Conservation (phyloP, 2,329 filamentous ascomycete genomes). For the Arthrobotrys entomopaga region DNA sequence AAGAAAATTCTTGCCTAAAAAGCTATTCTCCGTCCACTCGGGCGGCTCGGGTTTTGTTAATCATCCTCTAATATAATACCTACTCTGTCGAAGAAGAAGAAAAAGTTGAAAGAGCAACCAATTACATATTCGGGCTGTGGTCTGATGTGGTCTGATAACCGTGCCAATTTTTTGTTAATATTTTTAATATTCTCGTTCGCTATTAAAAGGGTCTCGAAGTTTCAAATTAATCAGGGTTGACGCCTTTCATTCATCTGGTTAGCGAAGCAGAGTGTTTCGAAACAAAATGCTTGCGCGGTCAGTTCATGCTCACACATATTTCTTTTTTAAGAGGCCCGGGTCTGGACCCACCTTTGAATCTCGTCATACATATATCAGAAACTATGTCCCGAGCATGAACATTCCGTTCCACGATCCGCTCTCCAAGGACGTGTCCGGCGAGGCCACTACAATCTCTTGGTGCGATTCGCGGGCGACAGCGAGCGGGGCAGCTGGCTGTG, state of each 20-base stretch:
- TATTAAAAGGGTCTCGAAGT: constrained; percentile 38
- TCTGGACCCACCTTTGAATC: constrained; percentile 23
- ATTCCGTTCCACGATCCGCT: constrained; percentile 25
- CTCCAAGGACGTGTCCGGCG: constrained; percentile 32
- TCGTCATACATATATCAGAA: constrained; percentile 46
- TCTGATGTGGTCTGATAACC: constrained; percentile 44
- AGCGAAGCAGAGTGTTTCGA: constrained; percentile 37
- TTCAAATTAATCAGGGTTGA: constrained; percentile 45
- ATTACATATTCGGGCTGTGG: constrained; percentile 17
- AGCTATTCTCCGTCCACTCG: constrained; percentile 17
- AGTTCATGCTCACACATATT: constrained; percentile 24
- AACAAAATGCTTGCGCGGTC: constrained; percentile 32
- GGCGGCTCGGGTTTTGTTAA: constrained; percentile 44
- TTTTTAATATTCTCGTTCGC: constrained; percentile 21
- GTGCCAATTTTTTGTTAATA: constrained; percentile 22
- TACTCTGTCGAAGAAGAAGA: constrained; percentile 4
- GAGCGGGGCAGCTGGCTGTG: background rate
- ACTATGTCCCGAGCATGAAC: constrained; percentile 18
- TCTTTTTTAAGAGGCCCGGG: constrained; percentile 7
- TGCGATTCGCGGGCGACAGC: constrained; percentile 28
- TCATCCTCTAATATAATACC: constrained; percentile 3
- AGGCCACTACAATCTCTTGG: constrained; percentile 3
- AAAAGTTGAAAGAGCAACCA: constrained; percentile 9
- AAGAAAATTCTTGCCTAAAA: constrained; percentile 35
- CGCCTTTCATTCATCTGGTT: constrained; percentile 19